These are phyloP conservation scores for Boletus pseudo-olivaceus DNA, from an alignment of 768 basidiomycete genomes.

Conservation along the genomic window DNA sequence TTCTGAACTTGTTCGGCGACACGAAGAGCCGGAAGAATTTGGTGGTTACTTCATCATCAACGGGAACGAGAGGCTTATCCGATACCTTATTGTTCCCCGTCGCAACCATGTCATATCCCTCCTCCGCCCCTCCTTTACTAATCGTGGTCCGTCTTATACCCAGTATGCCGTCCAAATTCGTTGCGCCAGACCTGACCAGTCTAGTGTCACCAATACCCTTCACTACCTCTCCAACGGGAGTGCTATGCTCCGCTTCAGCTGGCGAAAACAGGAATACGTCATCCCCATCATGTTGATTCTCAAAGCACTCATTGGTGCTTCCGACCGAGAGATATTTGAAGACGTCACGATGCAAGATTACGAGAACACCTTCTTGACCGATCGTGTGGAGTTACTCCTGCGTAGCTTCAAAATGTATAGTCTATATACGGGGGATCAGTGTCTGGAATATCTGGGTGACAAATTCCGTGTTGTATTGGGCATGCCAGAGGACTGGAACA, in stretches of 20 bases:
- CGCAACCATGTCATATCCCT: slow-evolving; percentile 95
- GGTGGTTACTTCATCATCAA: slow-evolving; percentile 99
- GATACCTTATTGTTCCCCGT: slow-evolving; percentile 93
- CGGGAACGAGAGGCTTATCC: slow-evolving; percentile 97
- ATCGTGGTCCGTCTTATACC: slow-evolving; percentile 93
- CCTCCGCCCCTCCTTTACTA: slow-evolving; percentile 84
- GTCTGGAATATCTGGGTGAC: slow-evolving; percentile 91
- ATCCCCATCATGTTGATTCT: slow-evolving; percentile 96
- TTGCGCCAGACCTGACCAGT: slow-evolving; percentile 90
- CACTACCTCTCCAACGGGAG: slow-evolving; percentile 96
- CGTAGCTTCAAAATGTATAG: slow-evolving; percentile 94
- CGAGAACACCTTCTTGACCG: slow-evolving; percentile 94
- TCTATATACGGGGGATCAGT: slow-evolving; percentile 84
- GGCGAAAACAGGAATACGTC: slow-evolving; percentile 97
- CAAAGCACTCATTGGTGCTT: slow-evolving; percentile 87
- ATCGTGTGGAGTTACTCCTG: slow-evolving; percentile 90
- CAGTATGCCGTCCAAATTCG: slow-evolving; percentile 94
- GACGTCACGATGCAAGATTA: slow-evolving; percentile 96
- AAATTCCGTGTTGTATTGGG: slow-evolving; percentile 92
- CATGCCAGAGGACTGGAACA: slow-evolving; percentile 91
- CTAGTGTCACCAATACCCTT: slow-evolving; percentile 90
- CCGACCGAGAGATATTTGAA: slow-evolving; percentile 96
- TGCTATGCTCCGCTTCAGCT: slow-evolving; percentile 94
- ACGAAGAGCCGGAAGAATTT: slow-evolving; percentile 98
- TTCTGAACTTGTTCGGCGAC: slow-evolving; percentile 78